phyloP scores from a whole-genome alignment of 2,329 filamentous ascomycete species.

The Colletotrichum destructivum region DNA sequence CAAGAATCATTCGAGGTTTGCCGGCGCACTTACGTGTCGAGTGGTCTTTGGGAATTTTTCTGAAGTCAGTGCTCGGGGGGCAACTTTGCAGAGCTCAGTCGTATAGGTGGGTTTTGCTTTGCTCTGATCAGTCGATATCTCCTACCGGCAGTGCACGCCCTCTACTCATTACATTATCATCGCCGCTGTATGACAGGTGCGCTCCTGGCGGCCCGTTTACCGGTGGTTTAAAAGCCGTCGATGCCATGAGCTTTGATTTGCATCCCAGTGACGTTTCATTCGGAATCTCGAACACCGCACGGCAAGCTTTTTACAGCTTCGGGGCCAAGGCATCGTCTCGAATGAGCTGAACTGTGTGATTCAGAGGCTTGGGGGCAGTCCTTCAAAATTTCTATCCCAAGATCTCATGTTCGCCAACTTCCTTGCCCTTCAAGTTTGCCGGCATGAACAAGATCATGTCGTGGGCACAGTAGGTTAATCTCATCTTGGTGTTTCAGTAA shows the following conservation, averaged over 20 bases:
- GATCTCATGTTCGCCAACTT: not conserved
- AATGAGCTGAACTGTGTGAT: not conserved
- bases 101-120: not conserved
- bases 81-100: not conserved
- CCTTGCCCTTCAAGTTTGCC: too few species aligned
- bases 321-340: not conserved
- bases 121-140: not conserved
- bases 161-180: not conserved
- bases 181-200: not conserved
- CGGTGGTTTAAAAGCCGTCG: not conserved
- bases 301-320: not conserved
- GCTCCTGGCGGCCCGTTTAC: not conserved
- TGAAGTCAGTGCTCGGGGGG: not conserved
- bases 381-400: not conserved
- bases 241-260: not conserved
- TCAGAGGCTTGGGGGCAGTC: not conserved
- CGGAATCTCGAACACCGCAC: conserved; percentile 2
- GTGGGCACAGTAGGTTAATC: not conserved
- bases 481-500: not conserved
- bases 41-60: conserved; percentile 1
- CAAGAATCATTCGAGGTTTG: not conserved
- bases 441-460: not conserved
- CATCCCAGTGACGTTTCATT: not conserved
- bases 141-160: not conserved
- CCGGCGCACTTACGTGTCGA: not conserved